phyloP scores from a whole-genome alignment of 495 filamentous ascomycete genomes.

The Aspergillus sparsus region DNA sequence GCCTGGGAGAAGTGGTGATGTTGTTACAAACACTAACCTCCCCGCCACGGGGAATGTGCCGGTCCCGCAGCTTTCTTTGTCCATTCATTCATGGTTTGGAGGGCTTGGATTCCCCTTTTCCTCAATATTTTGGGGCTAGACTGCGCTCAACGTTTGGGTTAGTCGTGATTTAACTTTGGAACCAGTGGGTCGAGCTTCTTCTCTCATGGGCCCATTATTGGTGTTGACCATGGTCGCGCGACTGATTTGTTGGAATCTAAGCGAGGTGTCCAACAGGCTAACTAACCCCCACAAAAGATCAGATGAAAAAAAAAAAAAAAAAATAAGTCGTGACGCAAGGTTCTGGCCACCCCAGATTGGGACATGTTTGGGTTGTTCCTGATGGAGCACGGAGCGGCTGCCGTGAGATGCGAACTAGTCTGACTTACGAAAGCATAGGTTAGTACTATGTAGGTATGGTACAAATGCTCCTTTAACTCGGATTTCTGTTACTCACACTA shows the following conservation, averaged over 20 bases:
- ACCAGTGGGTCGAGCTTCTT: neutral
- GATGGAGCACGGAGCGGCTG: neutral
- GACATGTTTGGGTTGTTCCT: neutral
- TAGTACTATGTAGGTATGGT: too few species aligned
- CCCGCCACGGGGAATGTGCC: neutral
- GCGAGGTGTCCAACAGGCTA: neutral
- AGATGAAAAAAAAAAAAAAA: neutral
- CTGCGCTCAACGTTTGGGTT: neutral
- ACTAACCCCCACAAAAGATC: neutral
- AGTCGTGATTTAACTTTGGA: neutral
- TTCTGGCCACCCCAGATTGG: neutral
- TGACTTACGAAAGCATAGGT: too few species aligned
- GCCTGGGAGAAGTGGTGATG: neutral
- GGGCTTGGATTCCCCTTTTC: neutral
- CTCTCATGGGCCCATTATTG: neutral
- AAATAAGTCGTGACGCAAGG: neutral
- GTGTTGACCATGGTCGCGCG: neutral
- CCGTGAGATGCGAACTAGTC: neutral
- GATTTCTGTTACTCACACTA: too few species aligned
- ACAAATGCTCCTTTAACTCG: too few species aligned
- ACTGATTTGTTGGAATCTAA: neutral
- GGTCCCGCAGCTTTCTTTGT: neutral
- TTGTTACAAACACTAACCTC: neutral
- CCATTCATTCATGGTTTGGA: neutral
- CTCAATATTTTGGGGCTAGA: neutral